Evolutionary conservation across 805 yeast species (phyloP), one percentile per base, ranked within the genome.

Genomic region (Kluyveromyces dobzhanskii): DNA sequence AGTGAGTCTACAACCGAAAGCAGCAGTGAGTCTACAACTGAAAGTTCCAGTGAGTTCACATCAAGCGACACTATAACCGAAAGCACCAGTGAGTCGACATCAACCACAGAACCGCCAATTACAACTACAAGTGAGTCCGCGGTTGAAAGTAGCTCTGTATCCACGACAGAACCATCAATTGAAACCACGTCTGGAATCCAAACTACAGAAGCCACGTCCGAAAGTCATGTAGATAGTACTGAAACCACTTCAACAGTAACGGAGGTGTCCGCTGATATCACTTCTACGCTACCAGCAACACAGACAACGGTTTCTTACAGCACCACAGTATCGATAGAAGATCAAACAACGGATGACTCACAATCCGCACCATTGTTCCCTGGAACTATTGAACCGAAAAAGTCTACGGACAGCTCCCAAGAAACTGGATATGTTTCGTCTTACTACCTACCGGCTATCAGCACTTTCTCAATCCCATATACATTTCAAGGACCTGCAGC

Each of bases 351-450:
- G 6, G 21, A 17, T 6, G 21, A 9, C 4, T 10, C 18, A 30
- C 6, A 5, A 9, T 16, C 32, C 16, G 12, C 32, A 27, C 30
- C 30, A 27, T 7, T 13, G 9, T 34, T 34, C 21, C 30, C 37
- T 3, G 37, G 37, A 13, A 17, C 37, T 6, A 26, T 34, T 16
- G 37, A 25, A 34, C 37, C 37, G 8, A 30, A 30, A 30, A 7
- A n/a, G 21, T 30, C 32, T n/a, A 30, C 32, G 12, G 32, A 14
- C n/a, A 16, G 10, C 8, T 19, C 32, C 5, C n/a, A 30, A 11
- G 14, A 7, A 13, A 10, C 30, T 7, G 30, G 10, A 14, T 11
- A 6, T 8, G 7, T 30, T 10, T 10, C 32, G 4, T 11, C 18
- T 5, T 10, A 11, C 12, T 5, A 18, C 8, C 7, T 16, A 6